These are phyloP conservation scores for Pichia gijzeniarum DNA, from an alignment of 805 yeast species.

Conservation along the genomic window DNA sequence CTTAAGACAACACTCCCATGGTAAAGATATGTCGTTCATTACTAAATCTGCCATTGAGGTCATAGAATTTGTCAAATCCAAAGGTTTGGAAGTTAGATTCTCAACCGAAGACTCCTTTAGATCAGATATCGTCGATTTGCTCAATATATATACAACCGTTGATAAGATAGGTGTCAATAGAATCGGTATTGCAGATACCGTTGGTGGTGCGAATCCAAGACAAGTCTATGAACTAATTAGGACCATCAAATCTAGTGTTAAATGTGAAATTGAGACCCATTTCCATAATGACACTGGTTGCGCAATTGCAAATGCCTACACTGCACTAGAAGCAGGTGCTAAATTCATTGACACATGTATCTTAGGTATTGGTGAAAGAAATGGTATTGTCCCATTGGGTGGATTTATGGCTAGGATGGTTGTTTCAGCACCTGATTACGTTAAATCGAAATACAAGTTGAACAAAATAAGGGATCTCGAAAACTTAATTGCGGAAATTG, in stretches of 20 bases:
- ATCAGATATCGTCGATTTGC: constrained; percentile 53
- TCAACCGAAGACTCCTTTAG: constrained; percentile 56
- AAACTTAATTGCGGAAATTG: constrained; percentile 53
- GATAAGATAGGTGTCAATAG: constrained; percentile 56
- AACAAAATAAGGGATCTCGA: constrained; percentile 52
- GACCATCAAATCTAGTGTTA: constrained; percentile 50
- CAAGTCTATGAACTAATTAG: constrained; percentile 55
- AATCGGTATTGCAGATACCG: constrained; percentile 60
- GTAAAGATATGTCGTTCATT: constrained; percentile 55
- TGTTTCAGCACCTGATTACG: constrained; percentile 54
- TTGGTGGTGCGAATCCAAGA: constrained; percentile 59
- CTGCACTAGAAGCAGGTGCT: constrained; percentile 59
- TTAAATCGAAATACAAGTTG: constrained; percentile 50
- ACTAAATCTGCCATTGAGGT: constrained; percentile 53
- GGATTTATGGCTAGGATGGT: constrained; percentile 61
- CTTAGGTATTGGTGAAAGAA: constrained; percentile 58
- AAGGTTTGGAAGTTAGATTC: constrained; percentile 54
- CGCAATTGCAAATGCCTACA: constrained; percentile 57
- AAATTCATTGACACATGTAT: constrained; percentile 53
- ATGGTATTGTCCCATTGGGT: constrained; percentile 56
- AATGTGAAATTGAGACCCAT: constrained; percentile 55
- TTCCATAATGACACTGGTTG: constrained; percentile 62
- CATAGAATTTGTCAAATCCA: constrained; percentile 53
- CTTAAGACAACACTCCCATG: constrained; percentile 50
- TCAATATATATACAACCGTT: constrained; percentile 53